Evolutionary conservation across 2,329 filamentous ascomycete species (phyloP).

Genomic region (Cladosporium sp.): DNA sequence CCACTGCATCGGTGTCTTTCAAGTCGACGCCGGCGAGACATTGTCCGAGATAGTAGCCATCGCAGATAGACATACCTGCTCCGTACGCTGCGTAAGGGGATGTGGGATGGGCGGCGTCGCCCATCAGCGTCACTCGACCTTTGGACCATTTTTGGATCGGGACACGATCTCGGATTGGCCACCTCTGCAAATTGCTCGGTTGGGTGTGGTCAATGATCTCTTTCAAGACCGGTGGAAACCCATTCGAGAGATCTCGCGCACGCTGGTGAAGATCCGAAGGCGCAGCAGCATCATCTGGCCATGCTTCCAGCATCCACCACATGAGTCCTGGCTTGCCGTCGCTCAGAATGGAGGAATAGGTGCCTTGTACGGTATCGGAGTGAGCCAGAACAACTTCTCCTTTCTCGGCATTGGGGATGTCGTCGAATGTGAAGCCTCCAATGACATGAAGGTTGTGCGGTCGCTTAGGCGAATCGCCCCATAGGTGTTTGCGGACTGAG

Average conservation of each 20-base stretch:
- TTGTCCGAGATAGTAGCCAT: background rate
- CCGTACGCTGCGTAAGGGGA: conserved; percentile 26
- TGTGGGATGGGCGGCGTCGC: conserved; percentile 37
- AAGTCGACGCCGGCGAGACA: background rate
- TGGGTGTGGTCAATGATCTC: no score
- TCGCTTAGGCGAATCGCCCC: background rate
- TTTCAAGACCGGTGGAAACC: no score
- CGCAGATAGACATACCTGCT: background rate
- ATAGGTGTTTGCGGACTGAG: background rate
- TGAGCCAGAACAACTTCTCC: conserved; percentile 7
- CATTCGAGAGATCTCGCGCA: no score
- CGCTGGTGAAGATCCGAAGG: no score
- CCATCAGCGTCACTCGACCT: conserved; percentile 28
- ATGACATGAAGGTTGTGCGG: conserved; percentile 25
- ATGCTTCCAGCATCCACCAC: no score
- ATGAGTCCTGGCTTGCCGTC: no score
- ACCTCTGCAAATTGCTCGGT: no score
- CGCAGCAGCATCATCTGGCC: no score
- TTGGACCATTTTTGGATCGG: no score
- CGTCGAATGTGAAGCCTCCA: conserved; percentile 31
- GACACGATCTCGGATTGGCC: no score
- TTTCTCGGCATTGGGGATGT: conserved; percentile 25
- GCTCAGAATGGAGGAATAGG: background rate
- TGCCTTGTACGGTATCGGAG: background rate
- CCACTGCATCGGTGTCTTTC: background rate